Base-by-base conservation (phyloP, 2,329 filamentous ascomycete genomes). In the Stemphylium lycopersici region DNA sequence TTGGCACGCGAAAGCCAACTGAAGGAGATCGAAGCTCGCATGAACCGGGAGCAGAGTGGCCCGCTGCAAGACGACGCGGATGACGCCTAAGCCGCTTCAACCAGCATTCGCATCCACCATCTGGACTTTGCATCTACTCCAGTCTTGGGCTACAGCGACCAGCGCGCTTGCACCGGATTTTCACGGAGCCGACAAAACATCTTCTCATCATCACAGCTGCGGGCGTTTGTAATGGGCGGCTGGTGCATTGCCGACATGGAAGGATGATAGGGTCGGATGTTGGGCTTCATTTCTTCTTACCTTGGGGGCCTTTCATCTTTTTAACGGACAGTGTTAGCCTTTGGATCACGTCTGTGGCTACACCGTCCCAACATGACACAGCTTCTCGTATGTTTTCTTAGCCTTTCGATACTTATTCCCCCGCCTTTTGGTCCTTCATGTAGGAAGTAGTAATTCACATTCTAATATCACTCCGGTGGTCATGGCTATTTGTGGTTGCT, bases 1-100 rank as follows among this genome's bases (percentile, higher is more conserved):
- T 78, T 99, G 79, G 95, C 95, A 63, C 92, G 95, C 78, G 95
- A 99, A 83, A 96, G 92, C 73, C 95, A 99, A 82, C 87, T 99
- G 70, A 93, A 95, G 80, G 95, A 99, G 83, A 97, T 99, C 75
- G 93, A 98, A 80, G 93, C 93, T 61, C 90, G 93, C 74, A 97
- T 98, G 93, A 88, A 93, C 75, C 88, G 93, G 76, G 91, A 96
- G 80, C 84, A 87, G 62, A 88, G 85, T 73, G 66, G 68, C 41
- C 67, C 71, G 48, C 48, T 72, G 63, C 63, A 70, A 55, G 67
- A 73, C 47, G 71, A 72, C 29, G 65, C 62, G 32, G 67, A 72
- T 18, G 68, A 69, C 43, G 71, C 69, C 47, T 74, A 68, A 63
- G 55, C 57, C 47, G 52, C 20, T 8, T 37, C 31, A 7, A 20